Conservation (phyloP, 371 early-diverging fungal genomes). For the Basidiobolus meristosporus region DNA sequence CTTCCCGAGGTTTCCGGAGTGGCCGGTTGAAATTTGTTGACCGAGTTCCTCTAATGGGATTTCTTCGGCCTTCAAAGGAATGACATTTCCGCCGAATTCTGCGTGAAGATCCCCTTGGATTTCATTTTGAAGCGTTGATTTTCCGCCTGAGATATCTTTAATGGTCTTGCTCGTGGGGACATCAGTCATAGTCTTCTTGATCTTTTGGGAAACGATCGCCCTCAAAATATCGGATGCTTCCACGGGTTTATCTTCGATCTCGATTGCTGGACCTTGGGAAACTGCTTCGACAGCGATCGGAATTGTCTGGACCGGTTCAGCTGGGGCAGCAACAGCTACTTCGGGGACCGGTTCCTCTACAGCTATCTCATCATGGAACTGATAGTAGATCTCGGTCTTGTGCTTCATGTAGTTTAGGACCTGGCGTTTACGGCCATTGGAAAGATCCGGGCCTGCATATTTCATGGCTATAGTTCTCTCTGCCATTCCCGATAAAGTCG, state of each 20-base stretch:
- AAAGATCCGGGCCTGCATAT: constrained; percentile 88
- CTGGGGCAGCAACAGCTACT: constrained; percentile 1
- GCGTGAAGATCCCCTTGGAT: constrained; percentile 87
- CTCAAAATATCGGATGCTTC: constrained; percentile 58
- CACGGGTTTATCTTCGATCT: constrained; percentile 47
- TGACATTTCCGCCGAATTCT: constrained; percentile 61
- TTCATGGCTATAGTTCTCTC: constrained; percentile 84
- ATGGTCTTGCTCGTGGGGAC: constrained; percentile 60
- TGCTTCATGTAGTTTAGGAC: constrained; percentile 74
- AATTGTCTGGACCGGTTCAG: not conserved
- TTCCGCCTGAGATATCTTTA: constrained; percentile 87
- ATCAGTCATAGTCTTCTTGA: constrained; percentile 64
- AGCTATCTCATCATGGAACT: constrained; percentile 42
- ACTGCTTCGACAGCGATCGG: constrained; percentile 22
- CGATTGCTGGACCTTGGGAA: constrained; percentile 26
- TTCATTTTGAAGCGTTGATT: constrained; percentile 64
- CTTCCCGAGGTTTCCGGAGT: constrained; percentile 63
- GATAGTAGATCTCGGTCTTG: constrained; percentile 80
- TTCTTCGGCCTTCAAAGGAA: constrained; percentile 84
- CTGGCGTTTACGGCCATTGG: constrained; percentile 69
- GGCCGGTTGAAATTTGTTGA: constrained; percentile 33
- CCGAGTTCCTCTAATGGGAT: constrained; percentile 69
- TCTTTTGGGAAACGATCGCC: constrained; percentile 75
- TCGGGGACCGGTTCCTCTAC: constrained; percentile 20
- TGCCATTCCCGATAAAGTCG: constrained; percentile 83